A percentile compares a stretch with the other conserved stretches of the same genome.
These are phyloP conservation scores for Dactylellina parvicollis DNA, from an alignment of 2,329 filamentous ascomycete genomes.

Conservation along the genomic window DNA sequence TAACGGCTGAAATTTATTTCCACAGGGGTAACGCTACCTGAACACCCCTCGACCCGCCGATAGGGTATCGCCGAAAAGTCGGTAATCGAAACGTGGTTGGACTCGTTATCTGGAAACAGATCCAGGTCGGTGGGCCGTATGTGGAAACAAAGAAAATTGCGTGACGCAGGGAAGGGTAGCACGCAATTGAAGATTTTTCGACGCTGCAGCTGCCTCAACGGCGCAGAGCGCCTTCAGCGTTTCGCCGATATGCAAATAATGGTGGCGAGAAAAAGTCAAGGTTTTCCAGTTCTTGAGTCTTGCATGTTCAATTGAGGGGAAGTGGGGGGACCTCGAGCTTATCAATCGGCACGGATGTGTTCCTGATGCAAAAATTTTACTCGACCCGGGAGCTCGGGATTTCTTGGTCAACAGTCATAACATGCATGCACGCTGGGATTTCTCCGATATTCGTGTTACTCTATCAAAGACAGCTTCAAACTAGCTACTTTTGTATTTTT, in stretches of 20 bases:
- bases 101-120: slow-evolving; percentile 15
- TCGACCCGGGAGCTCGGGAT: not conserved
- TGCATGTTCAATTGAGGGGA: not conserved
- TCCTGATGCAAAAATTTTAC: not conserved
- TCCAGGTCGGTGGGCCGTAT: slow-evolving; percentile 48
- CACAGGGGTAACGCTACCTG: too few species aligned
- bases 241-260: not conserved
- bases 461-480: not conserved
- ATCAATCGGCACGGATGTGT: not conserved
- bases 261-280: not conserved
- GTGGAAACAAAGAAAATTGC: slow-evolving; percentile 34
- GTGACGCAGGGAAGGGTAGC: slow-evolving; percentile 40
- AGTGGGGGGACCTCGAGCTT: not conserved
- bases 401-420: not conserved
- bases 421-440: not conserved
- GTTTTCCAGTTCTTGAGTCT: not conserved
- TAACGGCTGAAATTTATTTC: slow-evolving; percentile 6
- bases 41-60: not conserved
- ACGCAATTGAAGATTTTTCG: slow-evolving; percentile 23
- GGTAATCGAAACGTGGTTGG: slow-evolving; percentile 20
- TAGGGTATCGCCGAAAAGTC: slow-evolving; percentile 25
- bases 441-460: not conserved
- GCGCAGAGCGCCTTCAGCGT: slow-evolving; percentile 1
- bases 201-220: not conserved
- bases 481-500: slow-evolving; percentile 12